Percentiles rank a stretch among this genome's conserved stretches.
Conservation (phyloP, 108 stramenopile genomes). For the Fragilaria crotonensis region DNA sequence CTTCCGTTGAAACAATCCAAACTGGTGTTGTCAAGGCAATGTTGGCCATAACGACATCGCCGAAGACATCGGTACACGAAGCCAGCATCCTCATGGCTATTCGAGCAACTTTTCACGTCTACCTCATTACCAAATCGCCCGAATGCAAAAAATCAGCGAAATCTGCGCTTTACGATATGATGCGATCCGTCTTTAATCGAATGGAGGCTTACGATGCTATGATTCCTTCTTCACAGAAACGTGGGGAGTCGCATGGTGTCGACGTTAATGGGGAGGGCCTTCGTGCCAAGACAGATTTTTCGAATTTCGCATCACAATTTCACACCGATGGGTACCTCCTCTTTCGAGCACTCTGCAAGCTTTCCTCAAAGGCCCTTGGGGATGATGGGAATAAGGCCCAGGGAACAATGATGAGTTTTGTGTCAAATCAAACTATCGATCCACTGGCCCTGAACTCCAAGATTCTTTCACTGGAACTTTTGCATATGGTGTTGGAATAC, state of each 20-base stretch:
- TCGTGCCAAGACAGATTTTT: not conserved
- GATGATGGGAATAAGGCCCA: constrained; percentile 17
- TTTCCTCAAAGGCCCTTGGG: constrained; percentile 79
- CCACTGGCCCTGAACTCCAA: constrained; percentile 84
- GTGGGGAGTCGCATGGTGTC: not conserved
- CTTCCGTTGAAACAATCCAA: constrained; percentile 40
- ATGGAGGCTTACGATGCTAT: constrained; percentile 85
- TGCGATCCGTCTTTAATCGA: constrained; percentile 79
- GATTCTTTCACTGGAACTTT: constrained; percentile 89
- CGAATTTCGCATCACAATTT: constrained; percentile 67
- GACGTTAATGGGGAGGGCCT: not conserved
- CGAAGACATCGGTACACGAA: constrained; percentile 84
- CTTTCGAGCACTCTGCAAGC: constrained; percentile 93
- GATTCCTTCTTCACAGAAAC: not conserved
- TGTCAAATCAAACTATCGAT: constrained; percentile 41
- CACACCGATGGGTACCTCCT: constrained; percentile 94
- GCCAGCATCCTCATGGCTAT: constrained; percentile 88
- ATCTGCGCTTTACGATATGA: constrained; percentile 85
- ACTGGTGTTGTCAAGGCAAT: constrained; percentile 40
- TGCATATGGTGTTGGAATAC: constrained; percentile 81
- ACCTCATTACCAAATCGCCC: constrained; percentile 73
- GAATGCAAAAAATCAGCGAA: constrained; percentile 76
- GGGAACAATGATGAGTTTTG: constrained; percentile 22
- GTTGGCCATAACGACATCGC: constrained; percentile 58
- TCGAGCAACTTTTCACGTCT: constrained; percentile 90